A percentile compares a stretch with the other conserved stretches of the same genome.
These are phyloP conservation scores for Paxillus involutus DNA, from an alignment of 768 basidiomycete species.

Conservation along the genomic window DNA sequence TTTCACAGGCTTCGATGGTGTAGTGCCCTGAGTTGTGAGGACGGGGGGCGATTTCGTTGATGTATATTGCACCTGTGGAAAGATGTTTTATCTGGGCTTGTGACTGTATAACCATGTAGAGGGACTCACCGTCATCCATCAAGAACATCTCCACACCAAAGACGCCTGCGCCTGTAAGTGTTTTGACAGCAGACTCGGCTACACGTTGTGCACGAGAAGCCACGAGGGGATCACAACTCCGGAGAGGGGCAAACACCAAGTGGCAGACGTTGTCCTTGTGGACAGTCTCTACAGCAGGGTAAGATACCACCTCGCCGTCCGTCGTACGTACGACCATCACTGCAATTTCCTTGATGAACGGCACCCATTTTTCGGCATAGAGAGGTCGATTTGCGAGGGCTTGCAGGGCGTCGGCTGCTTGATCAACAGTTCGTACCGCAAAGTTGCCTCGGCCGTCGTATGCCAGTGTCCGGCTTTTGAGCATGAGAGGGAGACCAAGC, in stretches of 20 bases:
- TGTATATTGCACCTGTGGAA: constrained; percentile 62
- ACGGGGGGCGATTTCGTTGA: constrained; percentile 97
- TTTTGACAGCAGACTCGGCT: constrained; percentile 79
- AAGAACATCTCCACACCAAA: constrained; percentile 99
- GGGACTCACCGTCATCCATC: constrained; percentile 70
- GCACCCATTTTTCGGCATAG: constrained; percentile 94
- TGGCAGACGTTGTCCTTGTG: constrained; percentile 95
- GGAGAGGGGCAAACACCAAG: constrained; percentile 86
- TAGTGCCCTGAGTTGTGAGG: constrained; percentile 99
- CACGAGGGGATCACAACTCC: constrained; percentile 56
- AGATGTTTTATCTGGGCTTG: neutral
- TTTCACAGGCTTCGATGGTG: constrained; percentile 95
- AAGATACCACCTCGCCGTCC: constrained; percentile 72
- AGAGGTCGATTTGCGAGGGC: constrained; percentile 67
- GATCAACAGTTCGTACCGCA: constrained; percentile 55
- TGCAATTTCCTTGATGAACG: constrained; percentile 86
- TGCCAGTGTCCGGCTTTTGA: constrained; percentile 92
- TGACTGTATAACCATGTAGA: neutral
- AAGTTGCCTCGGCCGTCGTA: constrained; percentile 97
- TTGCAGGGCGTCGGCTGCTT: constrained; percentile 50
- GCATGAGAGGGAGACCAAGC: constrained; percentile 89
- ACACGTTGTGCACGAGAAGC: constrained; percentile 60
- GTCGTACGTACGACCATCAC: constrained; percentile 93
- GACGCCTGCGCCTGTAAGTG: constrained; percentile 85
- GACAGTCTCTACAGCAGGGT: constrained; percentile 92